phyloP scores from a whole-genome alignment of 441 rosid genomes.

The Hura crepitans region DNA sequence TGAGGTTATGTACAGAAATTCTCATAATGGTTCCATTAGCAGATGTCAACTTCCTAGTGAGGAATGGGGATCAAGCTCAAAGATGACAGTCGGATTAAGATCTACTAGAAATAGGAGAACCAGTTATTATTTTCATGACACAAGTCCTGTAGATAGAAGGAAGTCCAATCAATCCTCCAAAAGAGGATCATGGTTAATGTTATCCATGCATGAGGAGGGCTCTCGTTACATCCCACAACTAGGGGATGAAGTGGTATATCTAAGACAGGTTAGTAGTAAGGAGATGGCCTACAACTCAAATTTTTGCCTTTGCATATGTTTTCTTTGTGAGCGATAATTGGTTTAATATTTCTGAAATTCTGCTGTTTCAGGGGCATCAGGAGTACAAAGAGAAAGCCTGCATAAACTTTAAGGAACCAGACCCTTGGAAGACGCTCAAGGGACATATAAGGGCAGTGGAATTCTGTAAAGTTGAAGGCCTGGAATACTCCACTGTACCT shows the following conservation, averaged over 20 bases:
- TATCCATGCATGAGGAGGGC: slow-evolving; percentile 82
- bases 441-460: slow-evolving; percentile 76
- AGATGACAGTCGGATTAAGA: slow-evolving; percentile 60
- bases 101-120: slow-evolving; percentile 84
- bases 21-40: slow-evolving; percentile 27
- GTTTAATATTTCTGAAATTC: slow-evolving; percentile 17
- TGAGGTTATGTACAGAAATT: slow-evolving; percentile 31
- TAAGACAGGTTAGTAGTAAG: slow-evolving; percentile 73
- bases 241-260: slow-evolving; percentile 81
- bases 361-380: slow-evolving; percentile 80
- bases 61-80: slow-evolving; percentile 70
- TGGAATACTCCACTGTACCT: slow-evolving; percentile 72
- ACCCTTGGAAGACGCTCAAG: slow-evolving; percentile 66
- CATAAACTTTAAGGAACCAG: slow-evolving; percentile 48
- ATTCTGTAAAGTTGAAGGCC: slow-evolving; percentile 72
- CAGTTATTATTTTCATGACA: slow-evolving; percentile 52
- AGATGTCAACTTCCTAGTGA: slow-evolving; percentile 48
- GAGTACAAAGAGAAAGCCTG: slow-evolving; percentile 47
- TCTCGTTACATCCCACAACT: slow-evolving; percentile 89
- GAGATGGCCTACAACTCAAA: neutral
- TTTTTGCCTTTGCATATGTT: slow-evolving; percentile 6
- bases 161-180: slow-evolving; percentile 50
- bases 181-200: slow-evolving; percentile 77
- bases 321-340: slow-evolving; percentile 1
- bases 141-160: slow-evolving; percentile 48